Evolutionary conservation across 208 protist species (phyloP), one percentile per base, ranked within the genome.

Genomic region (Trypanosoma platydactyli): DNA sequence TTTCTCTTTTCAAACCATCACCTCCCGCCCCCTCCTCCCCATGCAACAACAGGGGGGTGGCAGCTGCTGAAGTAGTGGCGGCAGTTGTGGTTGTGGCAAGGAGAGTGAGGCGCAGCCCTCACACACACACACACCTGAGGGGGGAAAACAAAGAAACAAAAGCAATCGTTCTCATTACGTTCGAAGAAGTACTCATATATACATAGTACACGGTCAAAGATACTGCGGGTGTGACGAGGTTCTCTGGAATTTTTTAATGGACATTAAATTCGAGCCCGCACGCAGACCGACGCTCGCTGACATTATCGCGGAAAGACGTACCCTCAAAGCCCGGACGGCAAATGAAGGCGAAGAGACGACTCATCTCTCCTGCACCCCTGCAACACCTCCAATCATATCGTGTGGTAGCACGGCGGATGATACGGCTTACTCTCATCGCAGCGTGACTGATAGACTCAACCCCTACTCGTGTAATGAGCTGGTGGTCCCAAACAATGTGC

Each of bases 241-340:
- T 9, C 33, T 38, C 3, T 53, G 9, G 27, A 15, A 20, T 24
- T 53, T 29, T 18, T n/a, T 5, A 64, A 64, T 64, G 59, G 18
- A 0, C 42, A 27, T 25, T 0, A 33, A 64, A 18, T 4, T 0
- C 40, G 24, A 29, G 29, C 12, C n/a, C 25, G 3, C 29, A 11
- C 30, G 1, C 41, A 52, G 42, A n/a, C 38, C 53, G 27, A 61
- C 63, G 30, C 44, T 68, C 25, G 51, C 53, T 29, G 63, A 68
- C 29, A 42, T 61, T 50, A 35, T 68, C 13, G 50, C 53, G 5
- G 63, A 52, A 30, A 68, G 13, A 33, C 6, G 13, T 64, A 44
- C 5, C 54, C 13, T 38, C 33, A 9, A 38, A 38, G 5, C 33
- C 33, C 33, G 33, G 3, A 9, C 33, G 33, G 33, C 9, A 62